A percentile compares a stretch with the other conserved stretches of the same genome.
phyloP scores from a whole-genome alignment of 2,329 filamentous ascomycete genomes.

The Aaosphaeria pasadenensis region DNA sequence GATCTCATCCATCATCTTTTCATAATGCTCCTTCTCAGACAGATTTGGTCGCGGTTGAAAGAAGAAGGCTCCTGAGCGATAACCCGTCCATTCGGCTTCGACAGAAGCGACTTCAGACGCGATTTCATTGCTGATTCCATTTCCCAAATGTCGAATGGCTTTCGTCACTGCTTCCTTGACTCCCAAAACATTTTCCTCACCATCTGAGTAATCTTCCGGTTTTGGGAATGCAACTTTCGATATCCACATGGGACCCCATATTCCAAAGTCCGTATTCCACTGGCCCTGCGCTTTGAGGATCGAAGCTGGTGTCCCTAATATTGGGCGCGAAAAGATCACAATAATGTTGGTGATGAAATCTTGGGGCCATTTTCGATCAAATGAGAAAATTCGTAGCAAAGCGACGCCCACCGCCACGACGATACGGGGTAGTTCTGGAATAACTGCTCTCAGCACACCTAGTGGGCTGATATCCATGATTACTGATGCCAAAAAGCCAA shows the following conservation, averaged over 20 bases:
- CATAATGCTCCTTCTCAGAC: conserved; percentile 63
- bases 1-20: conserved; percentile 64
- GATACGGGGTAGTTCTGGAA: not conserved
- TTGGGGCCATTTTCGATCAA: not conserved
- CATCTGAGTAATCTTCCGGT: conserved; percentile 39
- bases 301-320: not conserved
- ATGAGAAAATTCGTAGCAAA: not conserved
- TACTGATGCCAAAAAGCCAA: no score
- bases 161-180: conserved; percentile 43
- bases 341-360: not conserved
- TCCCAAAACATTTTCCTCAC: conserved; percentile 21
- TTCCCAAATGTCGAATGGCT: conserved; percentile 56
- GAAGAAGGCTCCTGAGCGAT: conserved; percentile 54
- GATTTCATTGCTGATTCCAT: conserved; percentile 7
- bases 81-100: conserved; percentile 75
- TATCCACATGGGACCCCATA: conserved; percentile 82
- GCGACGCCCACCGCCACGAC: not conserved
- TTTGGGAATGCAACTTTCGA: conserved; percentile 64
- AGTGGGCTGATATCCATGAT: not conserved
- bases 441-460: not conserved
- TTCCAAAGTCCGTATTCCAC: conserved; percentile 59
- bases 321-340: not conserved
- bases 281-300: not conserved
- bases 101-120: conserved; percentile 42
- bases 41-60: conserved; percentile 53